Base-by-base conservation (phyloP, 2,329 filamentous ascomycete species). In the Chalaropsis ovoidea region DNA sequence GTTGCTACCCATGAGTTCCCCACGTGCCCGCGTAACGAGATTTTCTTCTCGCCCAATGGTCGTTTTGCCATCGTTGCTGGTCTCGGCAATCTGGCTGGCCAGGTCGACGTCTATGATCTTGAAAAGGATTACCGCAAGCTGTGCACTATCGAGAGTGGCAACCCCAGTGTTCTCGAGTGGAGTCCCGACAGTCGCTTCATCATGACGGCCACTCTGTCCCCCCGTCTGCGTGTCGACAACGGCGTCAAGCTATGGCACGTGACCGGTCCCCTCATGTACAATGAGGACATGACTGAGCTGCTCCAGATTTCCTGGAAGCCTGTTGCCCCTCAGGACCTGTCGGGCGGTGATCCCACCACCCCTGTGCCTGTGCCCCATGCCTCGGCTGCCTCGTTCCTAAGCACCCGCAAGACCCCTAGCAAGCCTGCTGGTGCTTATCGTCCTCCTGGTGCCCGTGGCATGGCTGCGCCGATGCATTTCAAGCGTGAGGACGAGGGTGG, bases 391-490 rank as follows among this genome's bases (percentile, higher is more conserved):
- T 83, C 86, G 1, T 96, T 91, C 72, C 81, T 96, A 63, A 88
- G 86, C 69, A 92, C 88, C 2, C 86, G 89, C 72, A 97, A 97
- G 82, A 93, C 92, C 3, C 92, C 94, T 3, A 94, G 90, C 68
- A 99, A 99, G 79, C 91, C 94, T 56, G 91, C 90, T n/a, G 94
- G 94, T 70, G 94, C 94, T 2, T 99, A 99, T 75, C 87, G 94
- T 60, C 94, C 94, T 47, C 94, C 94, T 2, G 94, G 94, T 70
- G 94, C 94, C 35, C 88, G 94, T 70, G 94, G 94, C 63, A 86
- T 88, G 69, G 83, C 86, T 64, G 97, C 94, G 0, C 94, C 94
- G 10, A 80, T 97, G 69, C 89, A 94, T 71, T 99, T 97, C 80
- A 95, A 95, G 81, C 90, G 94, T 67, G 94, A 99, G 76, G 94